Base-by-base conservation (phyloP, 179 eudicot genomes). In the Corrigiola litoralis region DNA sequence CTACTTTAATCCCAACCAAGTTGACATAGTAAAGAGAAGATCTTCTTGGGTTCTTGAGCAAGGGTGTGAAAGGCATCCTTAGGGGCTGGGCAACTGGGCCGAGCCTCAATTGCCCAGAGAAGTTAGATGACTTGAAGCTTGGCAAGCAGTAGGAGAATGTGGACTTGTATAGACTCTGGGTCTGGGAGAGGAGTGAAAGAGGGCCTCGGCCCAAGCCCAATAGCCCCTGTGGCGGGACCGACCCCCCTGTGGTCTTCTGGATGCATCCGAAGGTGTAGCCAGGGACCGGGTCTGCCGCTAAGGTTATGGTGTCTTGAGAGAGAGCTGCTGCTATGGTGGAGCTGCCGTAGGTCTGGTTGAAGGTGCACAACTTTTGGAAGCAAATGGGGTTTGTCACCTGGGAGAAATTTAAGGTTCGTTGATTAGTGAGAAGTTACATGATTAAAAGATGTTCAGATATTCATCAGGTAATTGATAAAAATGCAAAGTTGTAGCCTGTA, bases 131-230 rank as follows among this genome's bases (percentile, higher is more conserved):
- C 59, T 74, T 88, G 63, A 77, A 81, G 82, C 84, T 84, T 28
- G 95, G 97, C 33, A 90, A 48, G 79, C 97, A 90, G 64, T 90
- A 90, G 16, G 96, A 91, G 75, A 91, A 91, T 24, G 91, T 84
- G 67, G 88, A 81, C 45, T 75, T 42, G 79, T 91, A 90, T 29
- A 88, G 86, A 49, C 32, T 82, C 49, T 80, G 79, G 37, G 83
- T 65, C 53, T 90, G 95, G 46, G 90, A 73, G 33, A 91, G 27
- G 3, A 91, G 71, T 0, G 97, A 91, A 11, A 88, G 45, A 6
- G 97, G 87, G 31, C 97, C 97, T 20, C 96, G 88, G 32, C 97
- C 97, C 38, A 90, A 65, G 46, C 92, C 95, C 66, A 90, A 47
- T 24, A 90, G 68, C 0, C 97, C 97, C 51, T 90, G 97, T 1